Evolutionary conservation across 2,329 filamentous ascomycete genomes (phyloP), one percentile per base, ranked within the genome.

Genomic region (Talaromyces sp.): DNA sequence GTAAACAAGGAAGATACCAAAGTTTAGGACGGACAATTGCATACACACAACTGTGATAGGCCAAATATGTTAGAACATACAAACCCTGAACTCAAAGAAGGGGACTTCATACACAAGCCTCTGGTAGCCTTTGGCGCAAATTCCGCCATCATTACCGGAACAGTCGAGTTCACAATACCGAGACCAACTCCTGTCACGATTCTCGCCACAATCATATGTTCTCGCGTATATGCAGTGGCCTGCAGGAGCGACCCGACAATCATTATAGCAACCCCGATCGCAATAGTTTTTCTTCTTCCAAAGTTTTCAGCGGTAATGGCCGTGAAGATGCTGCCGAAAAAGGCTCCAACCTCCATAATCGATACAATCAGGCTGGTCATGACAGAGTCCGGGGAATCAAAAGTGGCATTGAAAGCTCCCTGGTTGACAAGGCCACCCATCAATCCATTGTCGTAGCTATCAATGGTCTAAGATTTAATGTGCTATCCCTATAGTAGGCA

Each of bases 161-260:
- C 78, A 0, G 80, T 82, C 0, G 77, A 79, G 67, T 80, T 82
- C 70, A 81, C 76, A 31, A 80, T 76, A 11, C 81, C 82, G 57
- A 81, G 78, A 0, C 82, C 82, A 9, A 83, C 68, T 3, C 82
- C 82, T 0, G 82, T 79, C 10, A 84, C 74, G 31, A 83, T 76
- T 11, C 83, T 74, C 2, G 79, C 83, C 3, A 82, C 74, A 35
- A 83, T 78, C 62, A 83, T 74, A 60, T 82, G 80, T 0, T 78
- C 68, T 5, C 79, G 74, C 13, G 72, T 75, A 66, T 76, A 81
- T 0, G 80, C 77, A 0, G 79, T 75, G 1, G 79, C 76, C 69
- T 84, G 81, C 3, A 84, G 71, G 1, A 79, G 66, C 1, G 81
- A 80, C 3, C 82, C 82, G 1, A 78, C 58, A 33, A 79, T 76